These are phyloP conservation scores for Penicillium riverlandense DNA, from an alignment of 495 filamentous ascomycete genomes.

Conservation along the genomic window DNA sequence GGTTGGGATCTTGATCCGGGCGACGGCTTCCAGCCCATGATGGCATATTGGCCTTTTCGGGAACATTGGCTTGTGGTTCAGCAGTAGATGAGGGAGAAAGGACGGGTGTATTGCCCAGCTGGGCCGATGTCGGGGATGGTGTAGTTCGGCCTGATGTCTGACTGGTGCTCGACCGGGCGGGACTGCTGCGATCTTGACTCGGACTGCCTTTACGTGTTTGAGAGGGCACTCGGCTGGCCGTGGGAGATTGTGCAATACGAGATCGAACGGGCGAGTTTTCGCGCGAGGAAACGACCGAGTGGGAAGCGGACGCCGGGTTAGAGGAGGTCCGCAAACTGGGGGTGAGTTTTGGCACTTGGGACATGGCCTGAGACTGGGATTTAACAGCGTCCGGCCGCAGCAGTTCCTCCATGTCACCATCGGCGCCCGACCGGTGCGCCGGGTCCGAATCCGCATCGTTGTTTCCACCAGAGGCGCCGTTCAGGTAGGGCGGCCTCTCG, in stretches of 20 bases:
- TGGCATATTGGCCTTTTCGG: constrained; percentile 56
- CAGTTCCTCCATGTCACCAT: constrained; percentile 26
- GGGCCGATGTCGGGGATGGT: constrained; percentile 54
- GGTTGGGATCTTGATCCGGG: constrained; percentile 28
- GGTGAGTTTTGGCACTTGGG: constrained; percentile 32
- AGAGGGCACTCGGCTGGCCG: constrained; percentile 26
- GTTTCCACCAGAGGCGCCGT: constrained; percentile 24
- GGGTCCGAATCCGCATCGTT: constrained; percentile 21
- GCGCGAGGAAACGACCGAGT: constrained; percentile 42
- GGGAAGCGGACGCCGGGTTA: constrained; percentile 26
- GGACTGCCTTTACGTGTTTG: constrained; percentile 64
- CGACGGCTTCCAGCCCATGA: constrained; percentile 50
- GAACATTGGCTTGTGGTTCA: constrained; percentile 53
- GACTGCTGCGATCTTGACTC: constrained; percentile 57
- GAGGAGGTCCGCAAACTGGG: constrained; percentile 26
- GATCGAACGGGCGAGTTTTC: constrained; percentile 42
- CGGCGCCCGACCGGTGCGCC: constrained; percentile 20
- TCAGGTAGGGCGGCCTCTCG: constrained; percentile 36
- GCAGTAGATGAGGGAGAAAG: constrained; percentile 42
- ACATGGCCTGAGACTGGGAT: constrained; percentile 23
- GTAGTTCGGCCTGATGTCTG: constrained; percentile 29
- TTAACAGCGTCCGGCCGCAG: constrained; percentile 21
- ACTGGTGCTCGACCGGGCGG: constrained; percentile 43
- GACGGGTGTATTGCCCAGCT: constrained; percentile 49
- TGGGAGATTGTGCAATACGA: constrained; percentile 23